Evolutionary conservation across 2,329 filamentous ascomycete genomes (phyloP).

Genomic region (Cryphonectria nitschkei): DNA sequence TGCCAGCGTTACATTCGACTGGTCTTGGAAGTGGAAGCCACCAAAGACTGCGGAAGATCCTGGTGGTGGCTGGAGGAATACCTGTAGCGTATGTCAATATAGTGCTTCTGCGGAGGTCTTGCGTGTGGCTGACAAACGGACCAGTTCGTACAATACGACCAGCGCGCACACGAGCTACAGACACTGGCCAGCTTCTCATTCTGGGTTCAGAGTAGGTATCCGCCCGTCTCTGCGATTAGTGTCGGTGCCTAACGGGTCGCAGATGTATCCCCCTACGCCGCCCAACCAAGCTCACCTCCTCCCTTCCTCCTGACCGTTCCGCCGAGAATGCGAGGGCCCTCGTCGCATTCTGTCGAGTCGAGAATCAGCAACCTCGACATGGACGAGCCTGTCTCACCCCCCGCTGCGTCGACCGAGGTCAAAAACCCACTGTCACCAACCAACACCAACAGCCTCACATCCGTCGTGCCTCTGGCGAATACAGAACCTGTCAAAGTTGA

Average conservation of each 20-base stretch:
- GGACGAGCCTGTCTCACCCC: constrained; percentile 63
- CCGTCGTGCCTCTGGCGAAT: constrained; percentile 20
- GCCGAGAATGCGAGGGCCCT: constrained; percentile 80
- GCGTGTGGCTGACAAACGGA: constrained; percentile 34
- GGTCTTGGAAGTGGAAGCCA: constrained; percentile 96
- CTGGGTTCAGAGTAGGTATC: constrained; percentile 79
- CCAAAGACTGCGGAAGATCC: constrained; percentile 81
- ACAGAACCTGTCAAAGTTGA: constrained; percentile 77
- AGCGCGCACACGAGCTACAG: constrained; percentile 84
- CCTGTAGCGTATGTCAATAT: constrained; percentile 72
- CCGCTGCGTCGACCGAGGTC: constrained; percentile 44
- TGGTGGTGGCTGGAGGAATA: constrained; percentile 92
- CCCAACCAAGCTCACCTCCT: constrained; percentile 68
- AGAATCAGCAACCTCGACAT: constrained; percentile 74
- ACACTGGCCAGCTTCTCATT: constrained; percentile 93
- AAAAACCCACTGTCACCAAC: constrained; percentile 30
- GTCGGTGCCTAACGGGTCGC: constrained; percentile 26
- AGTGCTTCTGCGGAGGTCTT: neutral
- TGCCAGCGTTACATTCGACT: constrained; percentile 84
- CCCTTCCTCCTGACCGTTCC: constrained; percentile 74
- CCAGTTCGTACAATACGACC: constrained; percentile 95
- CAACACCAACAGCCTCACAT: constrained; percentile 10
- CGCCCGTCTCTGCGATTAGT: constrained; percentile 2
- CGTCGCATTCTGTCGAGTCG: constrained; percentile 83
- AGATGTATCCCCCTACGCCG: constrained; percentile 51